These are phyloP conservation scores for Achaetomium macrosporum DNA, from an alignment of 2,329 filamentous ascomycete species.

Conservation along the genomic window DNA sequence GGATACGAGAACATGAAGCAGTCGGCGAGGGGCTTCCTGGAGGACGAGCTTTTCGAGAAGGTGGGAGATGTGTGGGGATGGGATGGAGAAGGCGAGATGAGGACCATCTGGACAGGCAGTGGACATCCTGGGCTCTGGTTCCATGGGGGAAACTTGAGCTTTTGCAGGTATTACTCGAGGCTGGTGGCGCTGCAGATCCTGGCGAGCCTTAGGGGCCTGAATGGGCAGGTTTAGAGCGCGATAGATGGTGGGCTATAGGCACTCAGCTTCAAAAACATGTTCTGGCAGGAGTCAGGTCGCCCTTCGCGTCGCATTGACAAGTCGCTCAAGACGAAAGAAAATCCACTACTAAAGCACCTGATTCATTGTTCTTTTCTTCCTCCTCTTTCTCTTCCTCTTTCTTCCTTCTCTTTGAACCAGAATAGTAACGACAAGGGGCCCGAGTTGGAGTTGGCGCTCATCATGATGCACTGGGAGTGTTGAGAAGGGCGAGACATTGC, in stretches of 20 bases:
- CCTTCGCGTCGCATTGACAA: too few relatives aligned
- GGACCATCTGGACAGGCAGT: conserved; percentile 52
- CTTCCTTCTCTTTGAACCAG: too few relatives aligned
- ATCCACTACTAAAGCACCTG: too few relatives aligned
- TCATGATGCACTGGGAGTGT: too few relatives aligned
- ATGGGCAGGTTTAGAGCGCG: neutral
- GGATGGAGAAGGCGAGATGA: conserved; percentile 51
- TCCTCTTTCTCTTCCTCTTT: too few relatives aligned
- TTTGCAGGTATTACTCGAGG: conserved; percentile 56
- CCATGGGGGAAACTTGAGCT: conserved; percentile 57
- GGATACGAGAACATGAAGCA: conserved; percentile 65
- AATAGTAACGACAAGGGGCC: too few relatives aligned
- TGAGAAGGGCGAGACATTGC: too few relatives aligned
- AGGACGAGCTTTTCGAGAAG: conserved; percentile 52
- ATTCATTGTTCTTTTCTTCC: too few relatives aligned
- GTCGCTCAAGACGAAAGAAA: too few relatives aligned
- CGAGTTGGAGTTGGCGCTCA: too few relatives aligned
- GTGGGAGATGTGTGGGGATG: conserved; percentile 58
- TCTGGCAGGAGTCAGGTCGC: too few relatives aligned
- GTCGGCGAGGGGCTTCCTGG: conserved; percentile 55
- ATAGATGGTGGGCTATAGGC: neutral
- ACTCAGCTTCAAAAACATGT: neutral
- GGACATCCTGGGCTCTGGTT: conserved; percentile 62
- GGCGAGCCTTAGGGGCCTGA: conserved; percentile 32
- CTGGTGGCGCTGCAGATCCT: conserved; percentile 49